Conservation (phyloP, 495 filamentous ascomycete genomes). For the Barbatosphaeria neglecta region DNA sequence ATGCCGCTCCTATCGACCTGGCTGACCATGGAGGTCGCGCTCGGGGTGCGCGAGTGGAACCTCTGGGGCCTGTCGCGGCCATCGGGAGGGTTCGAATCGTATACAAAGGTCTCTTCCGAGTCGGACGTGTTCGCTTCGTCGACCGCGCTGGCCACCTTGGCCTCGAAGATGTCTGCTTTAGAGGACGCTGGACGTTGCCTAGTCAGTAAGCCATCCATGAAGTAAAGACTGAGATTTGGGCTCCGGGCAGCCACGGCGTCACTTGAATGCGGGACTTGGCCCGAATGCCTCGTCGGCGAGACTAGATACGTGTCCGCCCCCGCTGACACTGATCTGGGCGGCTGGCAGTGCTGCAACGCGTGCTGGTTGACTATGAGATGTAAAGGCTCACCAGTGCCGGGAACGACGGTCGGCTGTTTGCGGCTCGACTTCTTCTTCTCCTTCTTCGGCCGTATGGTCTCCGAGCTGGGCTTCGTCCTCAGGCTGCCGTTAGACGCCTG, state of each 20-base stretch:
- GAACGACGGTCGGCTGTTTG: constrained; percentile 58
- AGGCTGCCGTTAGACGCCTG: constrained; percentile 60
- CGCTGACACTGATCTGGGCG: constrained; percentile 23
- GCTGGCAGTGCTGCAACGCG: constrained; percentile 21
- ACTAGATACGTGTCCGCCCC: constrained; percentile 8
- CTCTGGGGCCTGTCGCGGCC: constrained; percentile 60
- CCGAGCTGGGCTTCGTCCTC: constrained; percentile 74
- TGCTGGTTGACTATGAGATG: constrained; percentile 10
- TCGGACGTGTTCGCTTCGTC: constrained; percentile 83
- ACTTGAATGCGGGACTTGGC: constrained; percentile 27
- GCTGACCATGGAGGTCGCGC: constrained; percentile 81
- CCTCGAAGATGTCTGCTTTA: constrained; percentile 96
- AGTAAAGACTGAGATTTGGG: constrained; percentile 17
- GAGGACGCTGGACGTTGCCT: constrained; percentile 58
- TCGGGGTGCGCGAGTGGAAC: constrained; percentile 91
- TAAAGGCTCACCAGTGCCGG: constrained; percentile 57
- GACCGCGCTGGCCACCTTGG: constrained; percentile 87
- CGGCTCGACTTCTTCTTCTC: constrained; percentile 71
- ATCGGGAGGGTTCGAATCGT: constrained; percentile 95
- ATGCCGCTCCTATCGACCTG: constrained; percentile 60
- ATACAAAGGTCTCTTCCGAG: constrained; percentile 97
- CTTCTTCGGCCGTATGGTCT: constrained; percentile 91
- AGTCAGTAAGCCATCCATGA: constrained; percentile 42
- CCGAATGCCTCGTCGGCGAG: constrained; percentile 18
- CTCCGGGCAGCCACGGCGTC: constrained; percentile 8